These are phyloP conservation scores for Alternaria ventricosa DNA, from an alignment of 2,329 filamentous ascomycete species.

Conservation along the genomic window DNA sequence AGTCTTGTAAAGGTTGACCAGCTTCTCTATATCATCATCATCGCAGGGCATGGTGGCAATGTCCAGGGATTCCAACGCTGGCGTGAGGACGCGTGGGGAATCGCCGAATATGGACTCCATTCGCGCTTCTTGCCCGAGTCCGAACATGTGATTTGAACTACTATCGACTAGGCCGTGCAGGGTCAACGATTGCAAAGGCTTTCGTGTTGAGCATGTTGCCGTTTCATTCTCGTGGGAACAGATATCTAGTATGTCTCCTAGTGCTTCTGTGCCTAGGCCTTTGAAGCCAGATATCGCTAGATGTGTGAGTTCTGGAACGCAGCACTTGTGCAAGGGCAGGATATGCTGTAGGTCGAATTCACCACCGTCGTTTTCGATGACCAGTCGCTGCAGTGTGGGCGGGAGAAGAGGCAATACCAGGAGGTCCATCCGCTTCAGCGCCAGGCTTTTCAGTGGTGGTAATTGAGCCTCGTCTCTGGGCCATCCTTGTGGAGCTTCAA, in stretches of 20 bases:
- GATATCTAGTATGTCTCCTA: conserved; percentile 23
- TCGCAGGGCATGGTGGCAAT: conserved; percentile 23
- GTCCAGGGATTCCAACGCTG: conserved; percentile 19
- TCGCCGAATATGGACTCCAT: conserved; percentile 11
- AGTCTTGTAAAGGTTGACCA: conserved; percentile 26
- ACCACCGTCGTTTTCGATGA: conserved; percentile 5
- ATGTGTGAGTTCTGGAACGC: conserved; percentile 20
- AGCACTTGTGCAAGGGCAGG: background rate
- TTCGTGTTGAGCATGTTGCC: background rate
- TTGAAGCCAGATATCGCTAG: conserved; percentile 22
- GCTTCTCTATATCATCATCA: conserved; percentile 41
- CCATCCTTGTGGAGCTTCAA: background rate
- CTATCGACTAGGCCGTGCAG: background rate
- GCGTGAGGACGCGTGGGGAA: conserved; percentile 34
- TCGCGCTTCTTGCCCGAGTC: background rate
- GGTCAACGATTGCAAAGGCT: conserved; percentile 6
- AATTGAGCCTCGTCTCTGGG: background rate
- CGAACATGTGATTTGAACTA: background rate
- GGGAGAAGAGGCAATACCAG: conserved; percentile 16
- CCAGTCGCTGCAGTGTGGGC: conserved; percentile 23
- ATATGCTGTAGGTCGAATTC: background rate
- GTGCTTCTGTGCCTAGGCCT: conserved; percentile 4
- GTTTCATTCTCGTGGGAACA: background rate
- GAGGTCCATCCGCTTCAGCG: too few relatives aligned
- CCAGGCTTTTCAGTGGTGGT: conserved; percentile 16